Evolutionary conservation across 352 stramenopile genomes (phyloP).

Genomic region (Phytopythium litorale): DNA sequence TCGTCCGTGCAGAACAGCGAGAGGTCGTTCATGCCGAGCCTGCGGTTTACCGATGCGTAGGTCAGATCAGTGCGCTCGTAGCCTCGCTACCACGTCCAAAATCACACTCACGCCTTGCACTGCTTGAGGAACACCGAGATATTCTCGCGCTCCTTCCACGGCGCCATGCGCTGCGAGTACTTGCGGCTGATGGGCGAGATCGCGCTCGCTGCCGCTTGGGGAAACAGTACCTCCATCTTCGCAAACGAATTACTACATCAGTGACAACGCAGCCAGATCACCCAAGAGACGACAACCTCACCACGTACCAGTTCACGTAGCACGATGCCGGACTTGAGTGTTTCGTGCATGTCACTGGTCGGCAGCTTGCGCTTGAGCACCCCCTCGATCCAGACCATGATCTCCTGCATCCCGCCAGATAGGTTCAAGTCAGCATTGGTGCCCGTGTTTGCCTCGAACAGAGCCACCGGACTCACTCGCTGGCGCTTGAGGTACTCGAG

Average conservation of each 20-base stretch:
- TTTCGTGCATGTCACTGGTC: constrained; percentile 53
- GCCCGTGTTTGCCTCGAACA: background rate
- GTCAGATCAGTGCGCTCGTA: background rate
- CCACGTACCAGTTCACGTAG: constrained; percentile 57
- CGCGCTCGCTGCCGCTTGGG: constrained; percentile 32
- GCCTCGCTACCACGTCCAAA: background rate
- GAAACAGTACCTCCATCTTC: constrained; percentile 58
- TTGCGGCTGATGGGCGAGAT: constrained; percentile 72
- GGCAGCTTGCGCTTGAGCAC: constrained; percentile 53
- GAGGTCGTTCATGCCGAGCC: constrained; percentile 78
- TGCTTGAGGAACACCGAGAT: constrained; percentile 81
- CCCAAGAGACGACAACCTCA: background rate
- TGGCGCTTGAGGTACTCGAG: constrained; percentile 75
- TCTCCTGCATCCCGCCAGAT: constrained; percentile 28
- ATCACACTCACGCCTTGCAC: constrained; percentile 61
- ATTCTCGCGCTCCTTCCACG: constrained; percentile 84
- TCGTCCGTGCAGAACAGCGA: constrained; percentile 84
- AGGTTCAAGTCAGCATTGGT: background rate
- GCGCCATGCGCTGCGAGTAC: constrained; percentile 66
- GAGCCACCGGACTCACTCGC: constrained; percentile 22
- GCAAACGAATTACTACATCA: background rate
- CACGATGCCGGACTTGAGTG: constrained; percentile 71
- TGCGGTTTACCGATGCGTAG: constrained; percentile 8
- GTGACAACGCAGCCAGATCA: background rate
- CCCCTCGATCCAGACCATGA: constrained; percentile 72